Base-by-base conservation (phyloP, 495 filamentous ascomycete species). In the Parachaetomium inaequale region DNA sequence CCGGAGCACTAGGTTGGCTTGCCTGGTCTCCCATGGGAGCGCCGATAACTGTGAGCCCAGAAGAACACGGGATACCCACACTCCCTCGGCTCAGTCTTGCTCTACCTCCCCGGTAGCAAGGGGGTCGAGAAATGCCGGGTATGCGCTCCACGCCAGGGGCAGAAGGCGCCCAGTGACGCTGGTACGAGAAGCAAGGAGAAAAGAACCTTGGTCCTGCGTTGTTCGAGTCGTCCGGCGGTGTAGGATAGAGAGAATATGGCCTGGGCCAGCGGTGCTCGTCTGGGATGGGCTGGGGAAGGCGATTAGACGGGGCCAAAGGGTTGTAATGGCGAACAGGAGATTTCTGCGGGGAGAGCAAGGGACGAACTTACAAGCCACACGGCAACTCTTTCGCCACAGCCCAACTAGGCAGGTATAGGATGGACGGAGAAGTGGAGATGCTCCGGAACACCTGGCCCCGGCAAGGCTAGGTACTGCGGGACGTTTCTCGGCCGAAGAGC, bases 11-110 rank as follows among this genome's bases (percentile, higher is more conserved):
- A 28, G 66, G 62, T 25, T 73, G 70, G 55, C 59, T 68, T 59
- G 70, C 62, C 61, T 72, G 68, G 70, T 79, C 76, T 69, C 74
- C 75, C 77, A 79, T 79, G 55, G 66, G 66, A 19, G 46, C 59
- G 19, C 57, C 19, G 19, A 31, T 25, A 21, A 25, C 19, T 2
- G 29, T 7, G 29, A 14, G 12, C 51, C n/a, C n/a, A 26, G 7
- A 54, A n/a, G 4, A 23, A 23, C n/a, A 40, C 36, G 36, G 36
- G 36, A 12, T 40, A 12, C 36, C 36, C 36, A 40, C 36, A 15
- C 10, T 40, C 1, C 36, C 14, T 40, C 6, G 12, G 6, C 12
- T 3, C 12, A 40, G 14, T 40, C 8, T 36, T 36, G 34, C 36
- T 40, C 31, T 8, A 32, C 31, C 12, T 40, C 4, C 36, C 12